phyloP scores from a whole-genome alignment of 2,329 filamentous ascomycete species.

The Aspergillus arachidicola region DNA sequence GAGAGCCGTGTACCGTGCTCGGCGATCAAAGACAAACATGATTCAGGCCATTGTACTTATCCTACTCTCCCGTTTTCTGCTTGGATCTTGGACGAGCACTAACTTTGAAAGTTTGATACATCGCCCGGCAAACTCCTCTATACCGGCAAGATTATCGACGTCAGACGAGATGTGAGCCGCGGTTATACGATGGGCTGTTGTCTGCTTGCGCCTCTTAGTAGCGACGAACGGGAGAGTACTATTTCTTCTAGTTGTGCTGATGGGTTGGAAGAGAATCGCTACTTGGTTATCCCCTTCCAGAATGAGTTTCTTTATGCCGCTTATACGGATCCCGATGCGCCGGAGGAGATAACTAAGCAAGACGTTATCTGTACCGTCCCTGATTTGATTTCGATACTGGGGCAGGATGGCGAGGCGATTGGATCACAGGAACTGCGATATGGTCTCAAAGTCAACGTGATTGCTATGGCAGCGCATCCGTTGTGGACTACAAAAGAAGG shows the following conservation, averaged over 20 bases:
- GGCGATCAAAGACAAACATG: constrained; percentile 33
- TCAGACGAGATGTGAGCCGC: constrained; percentile 40
- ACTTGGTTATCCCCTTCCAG: constrained; percentile 28
- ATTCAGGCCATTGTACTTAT: constrained; percentile 45
- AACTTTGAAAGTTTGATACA: constrained; percentile 26
- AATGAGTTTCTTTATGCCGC: constrained; percentile 35
- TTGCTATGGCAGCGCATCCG: constrained; percentile 54
- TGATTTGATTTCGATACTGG: constrained; percentile 42
- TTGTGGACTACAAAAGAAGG: constrained; percentile 50
- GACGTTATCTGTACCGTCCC: constrained; percentile 33
- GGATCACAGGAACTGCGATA: constrained; percentile 56
- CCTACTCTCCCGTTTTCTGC: constrained; percentile 12
- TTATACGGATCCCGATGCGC: constrained; percentile 16
- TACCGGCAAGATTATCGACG: constrained; percentile 50
- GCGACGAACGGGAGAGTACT: constrained; percentile 24
- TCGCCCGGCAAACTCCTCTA: constrained; percentile 42
- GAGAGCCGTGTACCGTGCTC: constrained; percentile 28
- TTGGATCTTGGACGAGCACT: not conserved
- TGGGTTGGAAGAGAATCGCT: not conserved
- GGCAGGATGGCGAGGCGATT: constrained; percentile 52
- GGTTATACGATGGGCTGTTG: constrained; percentile 44
- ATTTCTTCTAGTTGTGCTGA: not conserved
- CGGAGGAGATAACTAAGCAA: not conserved
- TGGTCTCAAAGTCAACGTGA: constrained; percentile 54
- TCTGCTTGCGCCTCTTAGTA: constrained; percentile 30